A percentile compares a stretch with the other conserved stretches of the same genome.
Evolutionary conservation across 2,329 filamentous ascomycete genomes (phyloP).

Genomic region (Fusarium irregulare): DNA sequence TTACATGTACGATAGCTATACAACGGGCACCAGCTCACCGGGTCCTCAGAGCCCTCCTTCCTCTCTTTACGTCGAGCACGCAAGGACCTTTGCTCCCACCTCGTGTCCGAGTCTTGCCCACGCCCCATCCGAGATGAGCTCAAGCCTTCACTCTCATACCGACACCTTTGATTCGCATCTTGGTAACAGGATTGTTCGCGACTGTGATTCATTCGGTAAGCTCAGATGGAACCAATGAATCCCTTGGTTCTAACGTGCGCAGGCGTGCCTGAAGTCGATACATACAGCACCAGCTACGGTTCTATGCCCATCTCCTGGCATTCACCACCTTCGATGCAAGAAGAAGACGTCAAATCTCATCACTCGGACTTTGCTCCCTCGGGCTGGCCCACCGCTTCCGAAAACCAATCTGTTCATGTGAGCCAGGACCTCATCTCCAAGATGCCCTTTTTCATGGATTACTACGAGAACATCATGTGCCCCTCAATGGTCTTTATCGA

Average conservation of each 20-base stretch:
- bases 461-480: constrained; percentile 93
- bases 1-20: constrained; percentile 68
- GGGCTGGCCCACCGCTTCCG: constrained; percentile 61
- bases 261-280: constrained; percentile 65
- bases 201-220: constrained; percentile 68
- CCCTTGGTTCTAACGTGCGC: constrained; percentile 54
- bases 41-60: constrained; percentile 67
- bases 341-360: constrained; percentile 59
- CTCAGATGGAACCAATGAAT: constrained; percentile 50
- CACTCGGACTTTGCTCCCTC: constrained; percentile 59
- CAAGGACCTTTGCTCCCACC: constrained; percentile 61
- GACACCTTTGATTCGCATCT: constrained; percentile 68
- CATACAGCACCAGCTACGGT: constrained; percentile 62
- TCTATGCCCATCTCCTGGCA: constrained; percentile 62
- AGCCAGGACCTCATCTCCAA: constrained; percentile 76
- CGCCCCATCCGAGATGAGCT: constrained; percentile 69
- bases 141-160: constrained; percentile 69
- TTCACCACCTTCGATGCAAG: constrained; percentile 52
- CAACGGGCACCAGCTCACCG: constrained; percentile 61
- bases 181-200: constrained; percentile 64
- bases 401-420: constrained; percentile 62
- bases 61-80: constrained; percentile 66
- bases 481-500: constrained; percentile 93
- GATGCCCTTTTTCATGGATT: constrained; percentile 90
- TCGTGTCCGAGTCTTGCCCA: constrained; percentile 72